Base-by-base conservation (phyloP, 2,329 filamentous ascomycete species). In the Thielaviopsis euricoi region DNA sequence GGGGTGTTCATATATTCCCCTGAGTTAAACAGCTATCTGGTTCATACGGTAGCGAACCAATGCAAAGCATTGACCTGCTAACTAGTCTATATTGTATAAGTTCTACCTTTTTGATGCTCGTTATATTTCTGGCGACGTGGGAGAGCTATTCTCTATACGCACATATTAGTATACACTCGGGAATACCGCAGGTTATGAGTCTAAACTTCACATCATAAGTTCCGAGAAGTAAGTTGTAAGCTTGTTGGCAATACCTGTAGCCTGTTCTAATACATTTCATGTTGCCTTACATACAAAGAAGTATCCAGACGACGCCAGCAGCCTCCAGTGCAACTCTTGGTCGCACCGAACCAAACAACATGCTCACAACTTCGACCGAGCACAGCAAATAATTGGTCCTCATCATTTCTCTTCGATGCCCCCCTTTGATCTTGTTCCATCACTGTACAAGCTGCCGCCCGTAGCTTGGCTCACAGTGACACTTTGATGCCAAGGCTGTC, bases 261-360 rank as follows among this genome's bases (percentile, higher is more conserved):
- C 3, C n/a, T n/a, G n/a, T 12, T 21, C 43, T 48, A 19, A n/a
- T 21, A 5, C 43, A 48, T 4, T 10, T 9, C 10, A n/a, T 48
- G n/a, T n/a, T 10, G 2, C n/a, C n/a, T 9, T 21, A 48, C 10
- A 21, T 6, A 21, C 37, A 17, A 15, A 2, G 15, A 6, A 3
- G 21, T 48, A 48, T 48, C n/a, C n/a, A 48, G 29, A 52, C n/a
- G 40, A 40, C 52, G 40, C 26, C 17, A 53, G 26, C 19, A n/a
- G 23, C 19, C 12, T 10, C n/a, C 21, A 22, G 25, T 53, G 52
- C 23, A 53, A 53, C 26, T 21, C n/a, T 29, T 26, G 2, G 26
- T 53, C 29, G 52, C 52, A 53, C 10, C 17, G 52, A 53, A 37
- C 52, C 52, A 53, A 53, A 53, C 26, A 53, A 33, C 52, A 5